These are phyloP conservation scores for Anacardium occidentale DNA, from an alignment of 345 rosid genomes.

Conservation along the genomic window DNA sequence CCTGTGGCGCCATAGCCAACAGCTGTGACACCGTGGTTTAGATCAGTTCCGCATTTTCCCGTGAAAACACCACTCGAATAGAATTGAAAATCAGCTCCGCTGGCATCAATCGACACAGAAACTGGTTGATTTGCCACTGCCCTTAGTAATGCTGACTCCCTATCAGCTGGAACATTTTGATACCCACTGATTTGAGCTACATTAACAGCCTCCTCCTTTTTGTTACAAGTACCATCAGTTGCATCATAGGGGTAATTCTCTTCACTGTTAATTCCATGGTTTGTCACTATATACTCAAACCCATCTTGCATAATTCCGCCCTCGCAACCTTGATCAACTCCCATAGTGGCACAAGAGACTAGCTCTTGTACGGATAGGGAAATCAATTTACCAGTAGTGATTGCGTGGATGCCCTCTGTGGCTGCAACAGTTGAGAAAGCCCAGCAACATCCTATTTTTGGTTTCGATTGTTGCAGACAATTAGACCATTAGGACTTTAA, in stretches of 20 bases:
- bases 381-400: constrained; percentile 18
- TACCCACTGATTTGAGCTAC: constrained; percentile 30
- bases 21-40: constrained; percentile 30
- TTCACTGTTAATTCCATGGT: constrained; percentile 25
- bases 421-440: constrained; percentile 36
- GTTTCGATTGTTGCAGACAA: not conserved
- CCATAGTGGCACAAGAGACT: constrained; percentile 20
- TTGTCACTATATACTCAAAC: constrained; percentile 25
- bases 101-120: constrained; percentile 32
- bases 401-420: constrained; percentile 20
- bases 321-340: constrained; percentile 28
- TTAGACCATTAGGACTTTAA: not conserved
- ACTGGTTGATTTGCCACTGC: constrained; percentile 38
- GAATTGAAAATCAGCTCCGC: constrained; percentile 24
- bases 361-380: constrained; percentile 32
- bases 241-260: constrained; percentile 30
- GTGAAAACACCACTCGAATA: constrained; percentile 34
- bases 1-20: constrained; percentile 34
- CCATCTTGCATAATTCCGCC: constrained; percentile 33
- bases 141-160: constrained; percentile 22
- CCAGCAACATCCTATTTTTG: constrained; percentile 28
- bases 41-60: constrained; percentile 26
- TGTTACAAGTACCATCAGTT: constrained; percentile 16
- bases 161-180: constrained; percentile 24
- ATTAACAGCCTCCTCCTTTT: not conserved